These are phyloP conservation scores for Phlegmacium glaucopus DNA, from an alignment of 768 basidiomycete genomes.

Conservation along the genomic window DNA sequence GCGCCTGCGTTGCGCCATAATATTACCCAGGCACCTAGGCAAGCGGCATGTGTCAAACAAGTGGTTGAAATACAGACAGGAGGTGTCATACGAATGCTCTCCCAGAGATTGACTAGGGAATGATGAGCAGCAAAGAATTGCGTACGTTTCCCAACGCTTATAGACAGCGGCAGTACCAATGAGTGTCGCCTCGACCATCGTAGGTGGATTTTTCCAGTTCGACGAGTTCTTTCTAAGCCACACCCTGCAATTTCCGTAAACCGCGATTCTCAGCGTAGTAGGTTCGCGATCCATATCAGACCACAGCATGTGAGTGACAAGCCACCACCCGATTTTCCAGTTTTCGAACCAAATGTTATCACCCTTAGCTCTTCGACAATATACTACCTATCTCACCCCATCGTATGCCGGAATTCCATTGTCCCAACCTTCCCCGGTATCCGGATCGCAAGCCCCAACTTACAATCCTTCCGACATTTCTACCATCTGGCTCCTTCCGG, in stretches of 20 bases:
- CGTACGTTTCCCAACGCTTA: slow-evolving; percentile 36
- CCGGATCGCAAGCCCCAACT: too few relatives aligned
- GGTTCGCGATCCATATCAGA: slow-evolving; percentile 47
- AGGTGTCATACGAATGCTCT: slow-evolving; percentile 44
- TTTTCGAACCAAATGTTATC: too few relatives aligned
- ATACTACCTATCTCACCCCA: too few relatives aligned
- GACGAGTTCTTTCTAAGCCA: slow-evolving; percentile 46
- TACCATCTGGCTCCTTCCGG: too few relatives aligned
- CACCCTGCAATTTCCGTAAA: slow-evolving; percentile 40
- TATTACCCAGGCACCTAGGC: slow-evolving; percentile 45
- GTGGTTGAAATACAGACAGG: slow-evolving; percentile 40
- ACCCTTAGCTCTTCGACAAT: too few relatives aligned
- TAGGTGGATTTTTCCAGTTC: slow-evolving; percentile 31
- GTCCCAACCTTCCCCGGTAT: too few relatives aligned
- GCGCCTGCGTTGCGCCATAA: slow-evolving; percentile 50
- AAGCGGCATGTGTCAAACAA: slow-evolving; percentile 48
- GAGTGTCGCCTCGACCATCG: slow-evolving; percentile 28
- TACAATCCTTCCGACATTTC: too few relatives aligned
- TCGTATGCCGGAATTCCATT: too few relatives aligned
- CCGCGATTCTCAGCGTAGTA: slow-evolving; percentile 40
- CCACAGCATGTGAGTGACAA: slow-evolving; percentile 53
- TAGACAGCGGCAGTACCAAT: slow-evolving; percentile 26
- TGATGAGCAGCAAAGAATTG: slow-evolving; percentile 56
- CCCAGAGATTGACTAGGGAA: slow-evolving; percentile 54
- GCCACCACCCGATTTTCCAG: too few relatives aligned